Evolutionary conservation across 148 eudicot species (phyloP).

Genomic region (Camellia granthamiana): DNA sequence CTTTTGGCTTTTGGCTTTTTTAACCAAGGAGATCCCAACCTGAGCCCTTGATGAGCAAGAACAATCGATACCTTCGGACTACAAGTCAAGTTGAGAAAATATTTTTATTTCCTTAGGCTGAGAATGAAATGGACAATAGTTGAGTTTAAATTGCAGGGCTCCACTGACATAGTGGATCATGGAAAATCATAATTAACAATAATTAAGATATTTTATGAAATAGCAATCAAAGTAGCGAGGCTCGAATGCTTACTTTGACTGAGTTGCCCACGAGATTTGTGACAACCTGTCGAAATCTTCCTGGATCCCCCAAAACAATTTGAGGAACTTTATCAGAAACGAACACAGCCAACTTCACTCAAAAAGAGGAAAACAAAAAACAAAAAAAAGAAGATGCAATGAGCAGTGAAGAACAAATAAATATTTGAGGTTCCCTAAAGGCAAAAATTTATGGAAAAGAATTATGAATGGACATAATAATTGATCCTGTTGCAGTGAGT

Average conservation of each 20-base stretch:
- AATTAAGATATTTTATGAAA: not conserved
- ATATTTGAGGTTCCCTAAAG: not conserved
- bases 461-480: not conserved
- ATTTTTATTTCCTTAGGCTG: not conserved
- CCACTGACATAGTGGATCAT: not conserved
- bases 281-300: slow-evolving; percentile 66
- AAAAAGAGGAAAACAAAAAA: not conserved
- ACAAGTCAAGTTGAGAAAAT: not conserved
- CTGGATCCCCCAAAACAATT: slow-evolving; percentile 68
- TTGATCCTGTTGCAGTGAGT: not conserved
- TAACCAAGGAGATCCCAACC: too few species aligned
- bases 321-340: slow-evolving; percentile 70
- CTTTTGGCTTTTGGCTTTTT: too few species aligned
- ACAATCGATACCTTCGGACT: too few species aligned
- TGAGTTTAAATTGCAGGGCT: not conserved
- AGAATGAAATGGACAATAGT: not conserved
- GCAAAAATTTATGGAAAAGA: not conserved
- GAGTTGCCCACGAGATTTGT: slow-evolving; percentile 76
- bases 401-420: not conserved
- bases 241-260: slow-evolving; percentile 41
- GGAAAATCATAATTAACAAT: not conserved
- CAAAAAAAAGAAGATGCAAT: not conserved
- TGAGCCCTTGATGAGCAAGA: too few species aligned
- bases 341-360: slow-evolving; percentile 56
- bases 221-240: not conserved